Evolutionary conservation across 495 filamentous ascomycete genomes (phyloP).

Genomic region (Talaromyces trachyspermus): DNA sequence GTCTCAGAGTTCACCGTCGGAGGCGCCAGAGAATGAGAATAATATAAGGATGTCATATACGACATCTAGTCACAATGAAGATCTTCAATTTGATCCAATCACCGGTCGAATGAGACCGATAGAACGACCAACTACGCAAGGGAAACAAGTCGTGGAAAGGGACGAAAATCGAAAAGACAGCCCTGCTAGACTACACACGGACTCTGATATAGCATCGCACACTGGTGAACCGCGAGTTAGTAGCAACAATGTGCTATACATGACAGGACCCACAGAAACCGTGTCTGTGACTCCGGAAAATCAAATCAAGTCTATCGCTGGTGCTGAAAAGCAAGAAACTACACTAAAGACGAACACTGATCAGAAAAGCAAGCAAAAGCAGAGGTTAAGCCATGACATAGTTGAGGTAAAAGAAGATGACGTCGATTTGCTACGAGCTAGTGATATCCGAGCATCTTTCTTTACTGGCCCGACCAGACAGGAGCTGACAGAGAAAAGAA

Average conservation of each 20-base stretch:
- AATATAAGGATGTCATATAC: not conserved
- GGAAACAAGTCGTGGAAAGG: not conserved
- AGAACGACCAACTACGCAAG: not conserved
- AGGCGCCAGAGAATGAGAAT: constrained; percentile 9
- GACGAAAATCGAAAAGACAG: not conserved
- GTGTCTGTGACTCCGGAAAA: not conserved
- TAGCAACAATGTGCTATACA: not conserved
- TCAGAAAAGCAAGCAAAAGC: not conserved
- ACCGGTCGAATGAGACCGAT: constrained; percentile 31
- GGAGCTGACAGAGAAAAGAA: constrained; percentile 20
- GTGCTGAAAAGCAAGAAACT: not conserved
- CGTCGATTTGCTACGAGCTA: constrained; percentile 36
- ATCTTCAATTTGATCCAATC: constrained; percentile 31
- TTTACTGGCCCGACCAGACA: constrained; percentile 18
- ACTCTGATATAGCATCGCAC: not conserved
- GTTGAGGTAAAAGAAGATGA: constrained; percentile 26
- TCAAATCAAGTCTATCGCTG: not conserved
- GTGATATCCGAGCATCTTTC: constrained; percentile 42
- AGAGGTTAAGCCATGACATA: no score
- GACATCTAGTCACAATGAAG: constrained; percentile 5
- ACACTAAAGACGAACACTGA: not conserved
- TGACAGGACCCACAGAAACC: not conserved
- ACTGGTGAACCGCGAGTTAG: not conserved
- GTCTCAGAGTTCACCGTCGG: not conserved
- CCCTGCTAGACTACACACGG: not conserved